phyloP scores from a whole-genome alignment of 257 asterid genomes.

The Echites panduratus region DNA sequence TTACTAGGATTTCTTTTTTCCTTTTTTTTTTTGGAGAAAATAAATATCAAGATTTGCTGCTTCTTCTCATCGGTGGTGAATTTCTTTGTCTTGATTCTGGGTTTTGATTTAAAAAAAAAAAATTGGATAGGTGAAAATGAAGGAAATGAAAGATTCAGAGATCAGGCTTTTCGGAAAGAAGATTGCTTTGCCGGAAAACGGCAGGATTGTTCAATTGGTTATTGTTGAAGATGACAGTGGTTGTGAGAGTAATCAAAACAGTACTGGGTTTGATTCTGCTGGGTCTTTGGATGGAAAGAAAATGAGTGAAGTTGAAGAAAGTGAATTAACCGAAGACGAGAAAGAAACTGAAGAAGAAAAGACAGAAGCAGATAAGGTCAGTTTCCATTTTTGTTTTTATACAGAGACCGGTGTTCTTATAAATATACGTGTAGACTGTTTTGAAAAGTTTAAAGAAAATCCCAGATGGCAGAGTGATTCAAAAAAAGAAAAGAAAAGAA shows the following conservation, averaged over 20 bases:
- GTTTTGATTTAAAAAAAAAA: background rate
- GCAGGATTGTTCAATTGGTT: conserved; percentile 8
- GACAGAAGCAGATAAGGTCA: conserved; percentile 40
- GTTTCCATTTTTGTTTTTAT: background rate
- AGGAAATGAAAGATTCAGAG: conserved; percentile 47
- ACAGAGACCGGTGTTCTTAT: background rate
- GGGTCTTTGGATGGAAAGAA: conserved; percentile 21
- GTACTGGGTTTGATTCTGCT: conserved; percentile 25
- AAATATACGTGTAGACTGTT: background rate
- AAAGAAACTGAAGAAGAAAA: conserved; percentile 27
- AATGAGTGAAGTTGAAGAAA: conserved; percentile 17
- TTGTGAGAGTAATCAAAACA: conserved; percentile 16
- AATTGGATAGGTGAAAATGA: conserved; percentile 7
- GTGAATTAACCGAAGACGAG: conserved; percentile 25
- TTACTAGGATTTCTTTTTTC: conserved; percentile 3
- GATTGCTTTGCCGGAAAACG: conserved; percentile 54
- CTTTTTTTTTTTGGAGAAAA: background rate
- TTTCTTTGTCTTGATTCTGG: background rate
- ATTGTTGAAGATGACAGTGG: conserved; percentile 16
- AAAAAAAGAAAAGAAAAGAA: background rate
- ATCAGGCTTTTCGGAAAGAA: conserved; percentile 66
- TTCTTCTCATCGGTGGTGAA: background rate
- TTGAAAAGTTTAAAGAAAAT: conserved; percentile 1
- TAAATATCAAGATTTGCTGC: conserved; percentile 1
- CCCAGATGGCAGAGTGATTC: conserved; percentile 20